Evolutionary conservation across 139 green algal genomes (phyloP).

Genomic region (Chlamydomonas incerta): DNA sequence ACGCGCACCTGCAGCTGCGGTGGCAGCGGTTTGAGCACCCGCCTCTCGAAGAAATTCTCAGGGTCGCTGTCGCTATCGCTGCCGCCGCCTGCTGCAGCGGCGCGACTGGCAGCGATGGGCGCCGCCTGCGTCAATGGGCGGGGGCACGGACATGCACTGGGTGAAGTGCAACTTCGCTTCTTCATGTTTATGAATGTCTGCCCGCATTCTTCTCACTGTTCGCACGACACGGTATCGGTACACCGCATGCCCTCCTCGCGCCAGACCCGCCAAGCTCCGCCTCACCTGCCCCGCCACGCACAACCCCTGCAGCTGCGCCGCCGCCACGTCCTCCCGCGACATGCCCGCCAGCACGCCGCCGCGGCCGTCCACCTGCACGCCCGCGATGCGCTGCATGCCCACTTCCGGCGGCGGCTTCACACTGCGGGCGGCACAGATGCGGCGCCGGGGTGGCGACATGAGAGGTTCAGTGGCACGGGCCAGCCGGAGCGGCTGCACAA

Average conservation of each 20-base stretch:
- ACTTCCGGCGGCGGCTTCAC: constrained; percentile 52
- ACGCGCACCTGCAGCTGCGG: constrained; percentile 31
- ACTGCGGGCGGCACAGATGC: no score
- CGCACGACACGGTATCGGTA: no score
- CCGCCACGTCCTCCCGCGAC: constrained; percentile 22
- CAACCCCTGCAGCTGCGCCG: constrained; percentile 15
- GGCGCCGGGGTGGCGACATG: no score
- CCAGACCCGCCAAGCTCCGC: no score
- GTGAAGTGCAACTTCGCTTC: no score
- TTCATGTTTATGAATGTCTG: no score
- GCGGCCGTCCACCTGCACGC: constrained; percentile 44
- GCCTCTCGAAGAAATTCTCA: constrained; percentile 55
- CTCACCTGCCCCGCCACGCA: constrained; percentile 9
- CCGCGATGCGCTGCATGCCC: constrained; percentile 51
- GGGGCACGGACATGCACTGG: no score
- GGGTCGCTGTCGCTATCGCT: constrained; percentile 47
- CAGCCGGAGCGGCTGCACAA: no score
- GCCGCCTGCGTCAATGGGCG: constrained; percentile 28
- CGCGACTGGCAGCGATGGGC: background rate
- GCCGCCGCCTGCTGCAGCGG: background rate
- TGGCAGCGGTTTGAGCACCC: constrained; percentile 71
- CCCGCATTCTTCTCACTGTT: no score
- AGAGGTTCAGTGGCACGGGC: no score
- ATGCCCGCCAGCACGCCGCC: background rate
- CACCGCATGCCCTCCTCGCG: no score